Conservation (phyloP, 352 stramenopile species). For the Phytophthora chlamydospora region DNA sequence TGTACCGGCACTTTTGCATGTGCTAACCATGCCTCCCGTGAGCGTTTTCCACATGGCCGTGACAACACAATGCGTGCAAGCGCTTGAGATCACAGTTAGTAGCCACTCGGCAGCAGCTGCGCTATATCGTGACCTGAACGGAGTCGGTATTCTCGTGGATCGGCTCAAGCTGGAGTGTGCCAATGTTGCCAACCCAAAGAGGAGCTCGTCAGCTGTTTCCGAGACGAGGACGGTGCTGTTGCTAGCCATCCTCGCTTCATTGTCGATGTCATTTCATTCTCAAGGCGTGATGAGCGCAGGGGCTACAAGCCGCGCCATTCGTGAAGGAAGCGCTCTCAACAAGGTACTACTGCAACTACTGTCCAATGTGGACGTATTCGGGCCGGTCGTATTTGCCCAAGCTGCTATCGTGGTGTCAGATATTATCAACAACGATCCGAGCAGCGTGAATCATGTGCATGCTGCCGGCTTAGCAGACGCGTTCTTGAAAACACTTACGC, state of each 20-base stretch:
- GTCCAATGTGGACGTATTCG: constrained; percentile 91
- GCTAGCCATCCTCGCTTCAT: constrained; percentile 70
- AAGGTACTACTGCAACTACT: constrained; percentile 92
- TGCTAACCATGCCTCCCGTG: constrained; percentile 63
- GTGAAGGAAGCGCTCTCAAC: constrained; percentile 86
- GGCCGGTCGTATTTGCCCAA: constrained; percentile 93
- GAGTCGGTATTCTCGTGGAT: constrained; percentile 85
- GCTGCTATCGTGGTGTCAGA: constrained; percentile 93
- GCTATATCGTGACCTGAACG: constrained; percentile 86
- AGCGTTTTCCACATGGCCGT: constrained; percentile 71
- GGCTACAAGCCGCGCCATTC: constrained; percentile 86
- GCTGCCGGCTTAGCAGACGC: constrained; percentile 91
- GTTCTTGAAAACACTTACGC: constrained; percentile 93
- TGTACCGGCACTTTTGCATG: constrained; percentile 78
- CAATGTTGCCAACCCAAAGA: constrained; percentile 33
- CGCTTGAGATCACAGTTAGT: constrained; percentile 83
- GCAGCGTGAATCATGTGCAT: constrained; percentile 95
- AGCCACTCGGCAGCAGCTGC: constrained; percentile 68
- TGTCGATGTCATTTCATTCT: constrained; percentile 88
- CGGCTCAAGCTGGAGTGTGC: constrained; percentile 62
- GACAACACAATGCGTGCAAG: constrained; percentile 83
- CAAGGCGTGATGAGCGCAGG: constrained; percentile 90
- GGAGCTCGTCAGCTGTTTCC: constrained; percentile 21
- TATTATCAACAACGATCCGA: constrained; percentile 98
- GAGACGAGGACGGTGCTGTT: constrained; percentile 75